Percentiles rank a stretch among this genome's conserved stretches.
Evolutionary conservation across 495 filamentous ascomycete genomes (phyloP).

Genomic region (Astrothelium subdiscretum): DNA sequence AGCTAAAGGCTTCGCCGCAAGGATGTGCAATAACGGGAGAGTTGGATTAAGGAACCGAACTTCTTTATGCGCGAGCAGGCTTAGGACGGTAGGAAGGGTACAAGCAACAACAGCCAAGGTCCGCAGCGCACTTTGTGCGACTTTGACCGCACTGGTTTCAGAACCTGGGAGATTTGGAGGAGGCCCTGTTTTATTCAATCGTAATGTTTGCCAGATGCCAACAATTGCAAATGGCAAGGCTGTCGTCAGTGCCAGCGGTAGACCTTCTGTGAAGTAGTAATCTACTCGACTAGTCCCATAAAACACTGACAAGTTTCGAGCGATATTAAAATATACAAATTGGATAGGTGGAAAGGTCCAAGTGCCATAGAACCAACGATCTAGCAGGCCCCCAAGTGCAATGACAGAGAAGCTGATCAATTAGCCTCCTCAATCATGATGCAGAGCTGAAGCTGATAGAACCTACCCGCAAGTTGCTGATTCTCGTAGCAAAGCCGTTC

Average conservation of each 20-base stretch:
- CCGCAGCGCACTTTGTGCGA: not conserved
- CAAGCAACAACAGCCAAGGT: slow-evolving; percentile 32
- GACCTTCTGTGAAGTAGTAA: slow-evolving; percentile 85
- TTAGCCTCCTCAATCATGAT: not conserved
- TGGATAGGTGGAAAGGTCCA: slow-evolving; percentile 87
- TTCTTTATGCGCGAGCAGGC: slow-evolving; percentile 87
- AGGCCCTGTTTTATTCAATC: not conserved
- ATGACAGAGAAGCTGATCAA: slow-evolving; percentile 42
- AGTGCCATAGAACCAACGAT: slow-evolving; percentile 69
- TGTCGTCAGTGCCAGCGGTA: slow-evolving; percentile 78
- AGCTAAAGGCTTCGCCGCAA: slow-evolving; percentile 56
- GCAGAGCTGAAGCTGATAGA: no score
- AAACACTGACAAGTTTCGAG: slow-evolving; percentile 73
- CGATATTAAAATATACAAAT: slow-evolving; percentile 88
- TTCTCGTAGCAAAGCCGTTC: slow-evolving; percentile 48
- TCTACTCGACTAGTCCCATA: slow-evolving; percentile 89
- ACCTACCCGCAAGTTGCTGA: slow-evolving; percentile 56
- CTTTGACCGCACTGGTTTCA: not conserved
- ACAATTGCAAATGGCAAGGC: slow-evolving; percentile 61
- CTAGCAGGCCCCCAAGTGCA: slow-evolving; percentile 50
- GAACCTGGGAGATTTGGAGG: slow-evolving; percentile 1
- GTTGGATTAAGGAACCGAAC: slow-evolving; percentile 95
- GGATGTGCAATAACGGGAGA: slow-evolving; percentile 70
- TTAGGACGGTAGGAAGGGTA: slow-evolving; percentile 34
- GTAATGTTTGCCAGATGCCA: slow-evolving; percentile 48